Conservation (phyloP, 345 rosid genomes). For the Gossypium sturtianum region DNA sequence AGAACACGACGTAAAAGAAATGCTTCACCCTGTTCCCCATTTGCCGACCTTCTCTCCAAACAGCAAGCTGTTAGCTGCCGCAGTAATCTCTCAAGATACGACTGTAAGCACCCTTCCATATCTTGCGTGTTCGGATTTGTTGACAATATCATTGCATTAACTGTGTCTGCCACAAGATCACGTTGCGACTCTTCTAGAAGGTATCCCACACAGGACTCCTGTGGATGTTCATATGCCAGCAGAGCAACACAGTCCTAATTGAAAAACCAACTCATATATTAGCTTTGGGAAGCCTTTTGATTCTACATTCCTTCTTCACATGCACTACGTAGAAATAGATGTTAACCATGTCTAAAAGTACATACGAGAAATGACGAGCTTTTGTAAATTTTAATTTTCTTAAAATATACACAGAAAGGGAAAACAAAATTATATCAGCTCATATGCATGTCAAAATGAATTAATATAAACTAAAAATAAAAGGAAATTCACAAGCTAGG, state of each 20-base stretch:
- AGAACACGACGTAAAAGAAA: conserved; percentile 58
- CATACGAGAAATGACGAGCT: background rate
- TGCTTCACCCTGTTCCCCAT: conserved; percentile 80
- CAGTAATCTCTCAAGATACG: conserved; percentile 67
- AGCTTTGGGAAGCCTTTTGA: background rate
- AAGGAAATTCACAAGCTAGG: background rate
- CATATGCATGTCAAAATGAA: background rate
- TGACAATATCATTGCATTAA: conserved; percentile 70
- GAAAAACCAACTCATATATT: background rate
- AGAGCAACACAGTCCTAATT: conserved; percentile 76
- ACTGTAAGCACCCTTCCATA: conserved; percentile 43
- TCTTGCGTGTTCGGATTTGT: conserved; percentile 57
- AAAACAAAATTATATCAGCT: background rate
- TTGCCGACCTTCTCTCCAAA: conserved; percentile 53
- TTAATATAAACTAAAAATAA: background rate
- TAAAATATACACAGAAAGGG: background rate
- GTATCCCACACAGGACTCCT: conserved; percentile 57
- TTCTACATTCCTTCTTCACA: background rate
- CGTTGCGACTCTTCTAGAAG: conserved; percentile 71
- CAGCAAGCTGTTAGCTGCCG: conserved; percentile 83
- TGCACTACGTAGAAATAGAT: conserved; percentile 3
- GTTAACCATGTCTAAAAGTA: background rate
- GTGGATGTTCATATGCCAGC: conserved; percentile 70
- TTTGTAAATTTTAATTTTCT: background rate
- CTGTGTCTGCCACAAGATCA: conserved; percentile 80